Percentiles rank a stretch among this genome's conserved stretches.
These are phyloP conservation scores for Ascochyta viciae-villosae DNA, from an alignment of 2,329 filamentous ascomycete genomes.

Conservation along the genomic window DNA sequence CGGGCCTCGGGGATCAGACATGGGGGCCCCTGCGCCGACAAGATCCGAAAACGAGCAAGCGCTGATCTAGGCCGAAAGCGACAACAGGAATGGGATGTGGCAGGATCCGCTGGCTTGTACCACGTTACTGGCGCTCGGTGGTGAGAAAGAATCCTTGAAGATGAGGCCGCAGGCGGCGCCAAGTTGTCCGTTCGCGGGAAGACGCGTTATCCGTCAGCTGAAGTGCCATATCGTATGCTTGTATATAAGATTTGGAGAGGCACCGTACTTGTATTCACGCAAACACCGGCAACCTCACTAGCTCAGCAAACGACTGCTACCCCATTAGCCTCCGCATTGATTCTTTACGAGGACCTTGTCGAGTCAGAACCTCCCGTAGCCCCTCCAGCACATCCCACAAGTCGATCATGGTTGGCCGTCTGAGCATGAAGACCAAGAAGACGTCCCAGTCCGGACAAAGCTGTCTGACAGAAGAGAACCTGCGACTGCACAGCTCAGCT, in stretches of 20 bases:
- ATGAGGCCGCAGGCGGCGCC: slow-evolving; percentile 28
- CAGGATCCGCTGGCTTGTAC: slow-evolving; percentile 29
- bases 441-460: slow-evolving; percentile 6
- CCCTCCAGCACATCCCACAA: slow-evolving; percentile 3
- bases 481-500: slow-evolving; percentile 38
- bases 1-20: slow-evolving; percentile 26
- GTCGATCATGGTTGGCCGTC: slow-evolving; percentile 16
- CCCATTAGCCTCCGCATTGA: not conserved
- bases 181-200: slow-evolving; percentile 24
- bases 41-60: slow-evolving; percentile 25
- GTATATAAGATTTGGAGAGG: slow-evolving; percentile 20
- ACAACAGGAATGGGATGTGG: slow-evolving; percentile 24
- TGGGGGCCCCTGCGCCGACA: slow-evolving; percentile 26
- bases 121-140: slow-evolving; percentile 31
- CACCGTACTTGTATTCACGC: slow-evolving; percentile 5
- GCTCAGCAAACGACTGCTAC: not conserved
- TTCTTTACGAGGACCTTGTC: not conserved
- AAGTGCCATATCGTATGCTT: slow-evolving; percentile 8
- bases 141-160: slow-evolving; percentile 26
- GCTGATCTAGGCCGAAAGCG: slow-evolving; percentile 24
- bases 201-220: slow-evolving; percentile 21
- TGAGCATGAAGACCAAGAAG: slow-evolving; percentile 11
- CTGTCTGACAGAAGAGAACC: slow-evolving; percentile 41
- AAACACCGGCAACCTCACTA: slow-evolving; percentile 1
- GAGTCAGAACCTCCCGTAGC: slow-evolving; percentile 8